These are phyloP conservation scores for Teunomyces cretensis DNA, from an alignment of 805 yeast genomes.

Conservation along the genomic window DNA sequence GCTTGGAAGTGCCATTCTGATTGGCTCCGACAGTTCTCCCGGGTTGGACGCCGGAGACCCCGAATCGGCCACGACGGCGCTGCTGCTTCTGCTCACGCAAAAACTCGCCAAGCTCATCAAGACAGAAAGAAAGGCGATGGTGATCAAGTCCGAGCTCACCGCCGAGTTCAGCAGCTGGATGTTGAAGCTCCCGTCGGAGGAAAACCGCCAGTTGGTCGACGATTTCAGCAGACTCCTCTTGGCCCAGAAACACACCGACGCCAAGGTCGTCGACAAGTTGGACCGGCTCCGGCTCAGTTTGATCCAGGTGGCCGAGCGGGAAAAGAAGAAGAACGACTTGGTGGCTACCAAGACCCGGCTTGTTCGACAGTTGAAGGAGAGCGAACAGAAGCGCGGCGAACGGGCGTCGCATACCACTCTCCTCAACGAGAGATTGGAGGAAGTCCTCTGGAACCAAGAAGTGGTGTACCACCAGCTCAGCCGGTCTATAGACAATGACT, in stretches of 20 bases:
- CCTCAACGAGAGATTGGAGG: slow-evolving; percentile 52
- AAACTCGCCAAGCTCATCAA: slow-evolving; percentile 38
- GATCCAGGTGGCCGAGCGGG: slow-evolving; percentile 49
- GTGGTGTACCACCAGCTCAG: slow-evolving; percentile 52
- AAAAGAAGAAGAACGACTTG: slow-evolving; percentile 44
- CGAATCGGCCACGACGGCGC: not conserved
- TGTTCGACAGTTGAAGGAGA: slow-evolving; percentile 37
- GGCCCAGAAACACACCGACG: slow-evolving; percentile 35
- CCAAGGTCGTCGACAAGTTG: slow-evolving; percentile 40
- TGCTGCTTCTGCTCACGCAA: slow-evolving; percentile 19
- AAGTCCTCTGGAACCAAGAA: slow-evolving; percentile 47
- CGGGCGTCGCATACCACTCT: slow-evolving; percentile 43
- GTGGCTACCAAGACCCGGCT: slow-evolving; percentile 35
- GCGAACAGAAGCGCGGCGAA: slow-evolving; percentile 44
- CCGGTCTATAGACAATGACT: slow-evolving; percentile 44
- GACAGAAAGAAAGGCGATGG: slow-evolving; percentile 36
- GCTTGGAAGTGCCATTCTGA: not conserved
- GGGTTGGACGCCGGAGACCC: not conserved
- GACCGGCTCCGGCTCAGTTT: slow-evolving; percentile 45
- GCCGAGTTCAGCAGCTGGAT: slow-evolving; percentile 46
- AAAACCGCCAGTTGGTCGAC: slow-evolving; percentile 37
- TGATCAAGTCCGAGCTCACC: slow-evolving; percentile 36
- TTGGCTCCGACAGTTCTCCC: not conserved
- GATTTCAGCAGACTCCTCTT: slow-evolving; percentile 41
- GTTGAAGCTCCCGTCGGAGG: slow-evolving; percentile 35